Evolutionary conservation across 1,284 basidiomycete genomes (phyloP).

Genomic region (Cryptococcus sp.): DNA sequence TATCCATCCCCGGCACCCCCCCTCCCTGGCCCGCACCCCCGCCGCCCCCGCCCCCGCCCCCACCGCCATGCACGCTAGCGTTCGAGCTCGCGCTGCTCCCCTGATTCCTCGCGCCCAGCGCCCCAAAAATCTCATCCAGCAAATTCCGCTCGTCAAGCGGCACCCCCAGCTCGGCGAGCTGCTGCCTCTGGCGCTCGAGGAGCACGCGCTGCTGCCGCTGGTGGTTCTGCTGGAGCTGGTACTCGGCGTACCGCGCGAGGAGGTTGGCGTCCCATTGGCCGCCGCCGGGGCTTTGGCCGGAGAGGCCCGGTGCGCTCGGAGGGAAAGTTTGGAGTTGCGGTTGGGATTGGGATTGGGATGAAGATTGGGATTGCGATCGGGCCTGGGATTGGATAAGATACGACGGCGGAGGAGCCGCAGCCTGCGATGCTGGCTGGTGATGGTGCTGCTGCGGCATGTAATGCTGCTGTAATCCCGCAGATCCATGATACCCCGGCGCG

Average conservation of each 20-base stretch:
- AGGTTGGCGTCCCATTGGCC: constrained; percentile 36
- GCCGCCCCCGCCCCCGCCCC: background rate
- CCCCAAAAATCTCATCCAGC: constrained; percentile 36
- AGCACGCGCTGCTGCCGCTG: constrained; percentile 43
- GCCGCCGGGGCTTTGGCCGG: constrained; percentile 1
- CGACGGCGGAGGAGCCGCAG: no score
- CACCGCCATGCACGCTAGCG: background rate
- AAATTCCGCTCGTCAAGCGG: constrained; percentile 30
- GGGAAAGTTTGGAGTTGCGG: background rate
- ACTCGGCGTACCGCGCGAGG: constrained; percentile 43
- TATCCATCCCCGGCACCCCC: constrained; percentile 5
- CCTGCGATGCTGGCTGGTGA: no score
- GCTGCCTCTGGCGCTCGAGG: constrained; percentile 42
- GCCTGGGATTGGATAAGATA: background rate
- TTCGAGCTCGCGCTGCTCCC: background rate
- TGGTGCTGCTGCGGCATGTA: no score
- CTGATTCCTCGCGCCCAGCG: constrained; percentile 1
- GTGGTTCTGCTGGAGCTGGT: constrained; percentile 47
- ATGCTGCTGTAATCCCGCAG: no score
- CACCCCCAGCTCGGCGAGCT: constrained; percentile 40
- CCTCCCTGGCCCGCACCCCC: background rate
- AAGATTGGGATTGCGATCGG: background rate
- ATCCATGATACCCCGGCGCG: no score
- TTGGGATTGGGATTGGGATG: background rate
- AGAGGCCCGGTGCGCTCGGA: background rate